Conservation (phyloP, 1,139 yeast species). For the Debaryomyces sp. region DNA sequence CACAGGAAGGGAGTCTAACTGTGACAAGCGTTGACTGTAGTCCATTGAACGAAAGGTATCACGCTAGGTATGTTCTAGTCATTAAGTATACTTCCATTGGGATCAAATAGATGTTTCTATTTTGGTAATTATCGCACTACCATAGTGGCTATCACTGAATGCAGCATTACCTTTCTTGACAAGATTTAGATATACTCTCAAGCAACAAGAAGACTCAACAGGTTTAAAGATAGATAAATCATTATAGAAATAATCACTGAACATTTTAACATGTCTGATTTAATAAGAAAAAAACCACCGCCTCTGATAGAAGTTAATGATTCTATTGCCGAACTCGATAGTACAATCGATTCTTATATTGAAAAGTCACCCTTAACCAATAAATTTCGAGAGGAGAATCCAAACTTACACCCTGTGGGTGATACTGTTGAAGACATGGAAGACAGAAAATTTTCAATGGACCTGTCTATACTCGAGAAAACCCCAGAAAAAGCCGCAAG, state of each 20-base stretch:
- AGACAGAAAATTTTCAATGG: conserved; percentile 13
- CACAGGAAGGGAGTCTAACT: conserved; percentile 28
- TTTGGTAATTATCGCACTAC: conserved; percentile 4
- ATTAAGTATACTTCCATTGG: neutral
- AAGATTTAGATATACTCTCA: neutral
- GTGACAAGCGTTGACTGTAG: conserved; percentile 11
- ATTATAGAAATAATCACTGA: neutral
- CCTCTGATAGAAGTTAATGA: neutral
- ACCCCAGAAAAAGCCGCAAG: conserved; percentile 6
- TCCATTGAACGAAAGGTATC: neutral
- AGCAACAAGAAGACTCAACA: too few relatives aligned
- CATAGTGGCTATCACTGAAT: neutral
- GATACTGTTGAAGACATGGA: conserved; percentile 13
- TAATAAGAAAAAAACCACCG: neutral
- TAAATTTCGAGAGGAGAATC: conserved; percentile 27
- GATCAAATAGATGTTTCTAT: neutral
- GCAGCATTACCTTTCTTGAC: neutral
- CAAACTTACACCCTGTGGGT: conserved; percentile 27
- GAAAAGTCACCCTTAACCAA: conserved; percentile 26
- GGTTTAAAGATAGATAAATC: neutral
- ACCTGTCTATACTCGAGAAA: neutral
- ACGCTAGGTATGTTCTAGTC: neutral
- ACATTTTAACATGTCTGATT: neutral
- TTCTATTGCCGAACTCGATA: conserved; percentile 8
- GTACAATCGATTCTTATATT: conserved; percentile 24